Evolutionary conservation across 2,329 filamentous ascomycete genomes (phyloP), one percentile per base, ranked within the genome.

Genomic region (Fusarium falciforme): DNA sequence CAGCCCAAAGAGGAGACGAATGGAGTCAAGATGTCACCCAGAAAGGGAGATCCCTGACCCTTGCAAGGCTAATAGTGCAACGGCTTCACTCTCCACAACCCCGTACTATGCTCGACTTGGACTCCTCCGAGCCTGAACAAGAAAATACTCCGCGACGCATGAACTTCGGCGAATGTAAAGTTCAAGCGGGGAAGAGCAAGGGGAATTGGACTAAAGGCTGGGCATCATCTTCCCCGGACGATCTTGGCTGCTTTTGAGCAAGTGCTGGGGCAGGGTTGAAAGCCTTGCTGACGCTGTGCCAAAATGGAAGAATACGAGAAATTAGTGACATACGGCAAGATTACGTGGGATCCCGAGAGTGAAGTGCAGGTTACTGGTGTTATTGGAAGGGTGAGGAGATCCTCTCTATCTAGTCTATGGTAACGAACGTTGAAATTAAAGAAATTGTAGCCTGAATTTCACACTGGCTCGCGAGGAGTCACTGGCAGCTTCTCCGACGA

Each of bases 401-500:
- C 54, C 52, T 38, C 22, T 58, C 55, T 58, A 20, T 58, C 55
- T 58, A 27, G 14, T 40, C 55, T 58, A 40, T 58, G 17, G 22
- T 14, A 52, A 52, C 29, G 17, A 52, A 33, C 29, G 40, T 17
- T 27, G n/a, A 31, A 54, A 57, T 4, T 36, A 36, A 55, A 20
- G 33, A 47, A 42, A n/a, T 33, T 7, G 10, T 6, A 29, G 20
- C 10, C 60, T 12, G 29, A 17, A 22, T 44, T 60, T 60, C 17
- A 71, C 4, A 71, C 68, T 27, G 69, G 52, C 16, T 71, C 58
- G 4, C 22, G 36, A 10, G 58, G 68, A 14, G 58, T 40, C 22
- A 40, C 59, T 7, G 69, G 33, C 2, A 55, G 62, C 14, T 49
- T 67, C n/a, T 49, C 68, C 12, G 44, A 31, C 22, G 63, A 71